Evolutionary conservation across 148 eudicot genomes (phyloP).

Genomic region (Rhododendron ferrugineum): DNA sequence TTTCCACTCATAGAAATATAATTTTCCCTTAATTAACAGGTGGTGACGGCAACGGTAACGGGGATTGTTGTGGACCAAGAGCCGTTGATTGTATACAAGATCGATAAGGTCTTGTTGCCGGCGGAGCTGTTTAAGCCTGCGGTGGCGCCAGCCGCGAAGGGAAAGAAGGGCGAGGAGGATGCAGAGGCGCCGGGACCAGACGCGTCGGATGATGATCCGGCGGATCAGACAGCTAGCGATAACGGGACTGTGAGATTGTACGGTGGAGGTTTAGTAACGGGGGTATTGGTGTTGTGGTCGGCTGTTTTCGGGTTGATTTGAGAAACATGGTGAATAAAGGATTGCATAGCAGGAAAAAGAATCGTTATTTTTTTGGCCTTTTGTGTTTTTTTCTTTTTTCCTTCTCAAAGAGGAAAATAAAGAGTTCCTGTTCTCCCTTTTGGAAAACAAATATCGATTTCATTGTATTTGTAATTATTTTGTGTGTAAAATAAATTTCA

Average conservation of each 20-base stretch:
- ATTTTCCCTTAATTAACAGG: neutral
- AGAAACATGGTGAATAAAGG: neutral
- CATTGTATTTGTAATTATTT: constrained; percentile 10
- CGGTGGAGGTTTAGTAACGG: constrained; percentile 25
- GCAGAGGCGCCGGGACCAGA: constrained; percentile 35
- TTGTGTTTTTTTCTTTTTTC: neutral
- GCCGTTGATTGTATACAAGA: constrained; percentile 46
- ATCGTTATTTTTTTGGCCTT: neutral
- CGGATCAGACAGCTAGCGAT: constrained; percentile 33
- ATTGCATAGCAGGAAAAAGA: neutral
- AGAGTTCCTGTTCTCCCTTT: neutral
- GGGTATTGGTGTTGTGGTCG: constrained; percentile 23
- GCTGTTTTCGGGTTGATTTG: constrained; percentile 14
- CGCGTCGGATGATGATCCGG: constrained; percentile 24
- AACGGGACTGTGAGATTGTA: constrained; percentile 25
- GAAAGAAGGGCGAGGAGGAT: constrained; percentile 31
- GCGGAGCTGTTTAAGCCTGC: constrained; percentile 52
- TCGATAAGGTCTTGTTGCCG: constrained; percentile 61
- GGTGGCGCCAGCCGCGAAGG: constrained; percentile 9
- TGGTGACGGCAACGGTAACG: constrained; percentile 49
- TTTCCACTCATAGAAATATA: too few relatives aligned
- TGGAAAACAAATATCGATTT: neutral
- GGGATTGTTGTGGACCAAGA: constrained; percentile 62
- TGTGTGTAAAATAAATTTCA: constrained; percentile 9
- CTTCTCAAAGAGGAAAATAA: constrained; percentile 1